Base-by-base conservation (phyloP, 2,329 filamentous ascomycete species). In the Stemphylium vesicarium region DNA sequence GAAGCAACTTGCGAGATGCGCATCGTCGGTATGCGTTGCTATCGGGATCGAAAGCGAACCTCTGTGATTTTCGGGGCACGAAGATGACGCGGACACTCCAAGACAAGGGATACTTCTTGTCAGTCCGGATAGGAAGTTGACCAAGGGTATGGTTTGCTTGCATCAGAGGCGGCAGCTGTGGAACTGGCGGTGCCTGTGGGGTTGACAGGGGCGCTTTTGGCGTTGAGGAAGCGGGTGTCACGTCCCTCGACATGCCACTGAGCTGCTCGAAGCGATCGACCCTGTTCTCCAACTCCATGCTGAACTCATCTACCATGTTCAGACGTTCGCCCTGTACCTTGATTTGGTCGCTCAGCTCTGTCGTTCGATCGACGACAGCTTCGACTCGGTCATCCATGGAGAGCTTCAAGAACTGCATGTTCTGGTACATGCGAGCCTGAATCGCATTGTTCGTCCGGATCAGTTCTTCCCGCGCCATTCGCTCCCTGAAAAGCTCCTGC, bases 371-470 rank as follows among this genome's bases (percentile, higher is more conserved):
- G 16, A 77, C 72, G n/a, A 76, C 73, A 7, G 72, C 74, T 60
- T 77, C 75, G 32, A 76, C 69, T 58, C 69, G 72, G 59, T 77
- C 75, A 50, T 77, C 75, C 65, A 77, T 71, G 42, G 70, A 65
- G 32, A 77, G 65, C 53, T 76, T 77, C 47, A 77, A 39, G 12
- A 66, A 54, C 40, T 69, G 66, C 73, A 75, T 75, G 57, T 76
- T 76, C 49, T 75, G 59, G 54, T 76, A 77, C 56, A 76, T 56
- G 33, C 72, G 68, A 20, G 65, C 68, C 51, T 77, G 71, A 22
- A 76, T 63, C 1, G 58, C 63, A 53, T 69, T 73, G 57, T 69
- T 71, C 4, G 67, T 69, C 16, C 67, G 57, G 22, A 73, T 68
- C 35, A 75, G 62, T 50, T 76, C 72, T 49, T 72, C 68, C 32